Base-by-base conservation (phyloP, 495 filamentous ascomycete species). In the Hypomontagnella submonticulosa region DNA sequence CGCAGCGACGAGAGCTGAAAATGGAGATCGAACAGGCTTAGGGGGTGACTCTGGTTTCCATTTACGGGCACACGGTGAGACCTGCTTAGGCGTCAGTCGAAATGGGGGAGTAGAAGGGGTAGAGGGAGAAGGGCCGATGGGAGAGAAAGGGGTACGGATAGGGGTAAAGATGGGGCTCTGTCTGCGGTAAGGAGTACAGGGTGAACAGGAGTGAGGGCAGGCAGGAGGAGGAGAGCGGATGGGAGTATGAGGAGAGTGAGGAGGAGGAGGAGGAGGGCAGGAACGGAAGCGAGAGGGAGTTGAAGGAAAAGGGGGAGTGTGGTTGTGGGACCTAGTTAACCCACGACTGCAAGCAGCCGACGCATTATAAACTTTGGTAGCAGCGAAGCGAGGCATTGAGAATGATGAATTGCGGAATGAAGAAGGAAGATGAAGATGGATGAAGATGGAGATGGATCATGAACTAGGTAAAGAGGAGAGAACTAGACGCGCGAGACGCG, bases 81-180 rank as follows among this genome's bases (percentile, higher is more conserved):
- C 56, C 9, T 57, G 30, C n/a, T 41, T n/a, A 33, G 63, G 57
- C 3, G 63, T 61, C 15, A 61, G 16, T 10, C 60, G 47, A 32
- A 34, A 41, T 4, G 57, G 30, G 18, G 57, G 57, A 38, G 57
- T 52, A 19, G 40, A 32, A 38, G 64, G 64, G 9, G 64, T 67
- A 53, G 38, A 11, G 11, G 64, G 64, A 4, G 44, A 57, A 19
- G 51, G 71, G 34, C 67, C 71, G 10, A 64, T 32, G 4, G 59
- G 60, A 5, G 66, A 71, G 32, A 69, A 73, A 47, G 74, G 67
- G 3, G 63, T 68, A 48, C 72, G 72, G 50, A 61, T 67, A 33
- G 23, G 23, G 23, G 23, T 27, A 27, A 27, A 27, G 23, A 27
- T 27, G 6, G 23, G 23, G 6, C 23, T 27, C 23, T 27, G 23